Conservation (phyloP, 352 stramenopile genomes). For the Phytophthora ohioensis region DNA sequence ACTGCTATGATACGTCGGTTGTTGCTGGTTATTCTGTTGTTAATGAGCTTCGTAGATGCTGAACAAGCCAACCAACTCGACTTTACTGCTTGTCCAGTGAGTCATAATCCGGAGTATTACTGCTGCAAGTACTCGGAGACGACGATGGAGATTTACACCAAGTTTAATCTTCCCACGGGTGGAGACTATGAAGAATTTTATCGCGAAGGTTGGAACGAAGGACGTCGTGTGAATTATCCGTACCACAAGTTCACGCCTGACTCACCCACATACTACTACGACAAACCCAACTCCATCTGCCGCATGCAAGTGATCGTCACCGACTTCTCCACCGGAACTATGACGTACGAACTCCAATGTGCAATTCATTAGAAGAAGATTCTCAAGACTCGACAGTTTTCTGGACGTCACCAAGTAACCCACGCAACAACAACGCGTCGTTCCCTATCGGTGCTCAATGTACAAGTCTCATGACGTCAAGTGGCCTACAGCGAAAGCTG, state of each 20-base stretch:
- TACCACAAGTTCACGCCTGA: constrained; percentile 38
- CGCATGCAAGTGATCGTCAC: constrained; percentile 29
- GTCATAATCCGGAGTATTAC: constrained; percentile 43
- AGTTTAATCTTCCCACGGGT: constrained; percentile 37
- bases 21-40: too few species aligned
- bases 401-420: constrained; percentile 53
- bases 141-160: constrained; percentile 38
- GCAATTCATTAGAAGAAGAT: constrained; percentile 33
- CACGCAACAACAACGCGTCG: constrained; percentile 59
- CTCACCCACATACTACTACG: constrained; percentile 41
- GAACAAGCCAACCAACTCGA: neutral
- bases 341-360: constrained; percentile 32
- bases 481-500: constrained; percentile 15
- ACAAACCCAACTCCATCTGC: constrained; percentile 34
- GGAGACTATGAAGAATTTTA: constrained; percentile 43
- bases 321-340: constrained; percentile 21
- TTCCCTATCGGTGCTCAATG: constrained; percentile 53
- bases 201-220: constrained; percentile 26
- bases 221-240: constrained; percentile 44
- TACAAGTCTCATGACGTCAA: constrained; percentile 34
- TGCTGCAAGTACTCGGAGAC: constrained; percentile 35
- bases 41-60: too few species aligned
- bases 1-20: too few species aligned
- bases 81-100: constrained; percentile 39
- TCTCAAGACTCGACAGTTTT: constrained; percentile 45